These are phyloP conservation scores for Echinosophora koreensis DNA, from an alignment of 306 rosid genomes.

Conservation along the genomic window DNA sequence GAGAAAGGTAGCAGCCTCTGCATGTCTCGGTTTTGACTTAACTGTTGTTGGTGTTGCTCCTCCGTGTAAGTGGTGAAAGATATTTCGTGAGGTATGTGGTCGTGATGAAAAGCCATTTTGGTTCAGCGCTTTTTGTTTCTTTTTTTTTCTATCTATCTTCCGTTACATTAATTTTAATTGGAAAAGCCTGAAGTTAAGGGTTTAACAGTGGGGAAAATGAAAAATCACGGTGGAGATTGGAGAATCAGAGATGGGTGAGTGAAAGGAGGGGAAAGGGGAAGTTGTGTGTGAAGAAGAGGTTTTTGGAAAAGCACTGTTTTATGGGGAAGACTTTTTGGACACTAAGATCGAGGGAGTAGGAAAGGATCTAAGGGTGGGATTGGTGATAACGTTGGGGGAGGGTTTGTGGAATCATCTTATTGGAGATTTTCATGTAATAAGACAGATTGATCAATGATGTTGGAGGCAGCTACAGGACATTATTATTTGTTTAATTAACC, in stretches of 20 bases:
- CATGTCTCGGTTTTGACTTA: slow-evolving; percentile 50
- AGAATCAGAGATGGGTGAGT: neutral
- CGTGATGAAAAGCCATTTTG: slow-evolving; percentile 68
- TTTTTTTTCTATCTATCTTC: no score
- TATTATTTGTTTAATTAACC: slow-evolving; percentile 15
- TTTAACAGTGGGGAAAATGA: neutral
- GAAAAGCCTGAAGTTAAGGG: neutral
- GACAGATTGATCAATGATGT: slow-evolving; percentile 50
- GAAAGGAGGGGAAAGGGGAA: neutral
- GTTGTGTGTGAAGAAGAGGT: neutral
- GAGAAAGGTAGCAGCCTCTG: slow-evolving; percentile 48
- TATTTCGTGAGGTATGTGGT: slow-evolving; percentile 61
- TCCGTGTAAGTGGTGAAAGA: slow-evolving; percentile 58
- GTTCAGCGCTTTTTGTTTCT: neutral
- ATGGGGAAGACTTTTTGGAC: slow-evolving; percentile 35
- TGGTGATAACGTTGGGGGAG: slow-evolving; percentile 51
- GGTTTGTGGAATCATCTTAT: slow-evolving; percentile 52
- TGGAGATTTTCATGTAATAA: slow-evolving; percentile 49
- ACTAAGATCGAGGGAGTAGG: slow-evolving; percentile 35
- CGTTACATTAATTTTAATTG: neutral
- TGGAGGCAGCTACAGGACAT: slow-evolving; percentile 36
- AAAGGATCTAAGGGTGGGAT: slow-evolving; percentile 46
- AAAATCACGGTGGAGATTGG: neutral
- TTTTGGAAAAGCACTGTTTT: slow-evolving; percentile 42
- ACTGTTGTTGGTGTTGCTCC: slow-evolving; percentile 52